Evolutionary conservation across 169 alveolate genomes (phyloP).

Genomic region (Plasmodium gonderi): DNA sequence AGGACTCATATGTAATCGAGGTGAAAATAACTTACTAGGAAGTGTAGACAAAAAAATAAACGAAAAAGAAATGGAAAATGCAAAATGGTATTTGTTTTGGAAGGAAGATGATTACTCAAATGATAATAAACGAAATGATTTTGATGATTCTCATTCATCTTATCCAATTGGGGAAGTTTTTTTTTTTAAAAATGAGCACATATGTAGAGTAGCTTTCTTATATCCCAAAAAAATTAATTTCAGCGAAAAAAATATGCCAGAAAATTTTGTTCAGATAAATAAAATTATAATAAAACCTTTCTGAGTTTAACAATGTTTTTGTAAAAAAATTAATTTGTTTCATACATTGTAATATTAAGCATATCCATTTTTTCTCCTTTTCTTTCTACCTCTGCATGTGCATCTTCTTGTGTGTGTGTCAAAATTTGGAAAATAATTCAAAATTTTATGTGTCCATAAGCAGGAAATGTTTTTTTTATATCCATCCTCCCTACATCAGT

Average conservation of each 20-base stretch:
- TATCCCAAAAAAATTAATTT: constrained; percentile 1
- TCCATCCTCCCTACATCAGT: too few relatives aligned
- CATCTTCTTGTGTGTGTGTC: too few relatives aligned
- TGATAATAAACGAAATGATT: neutral
- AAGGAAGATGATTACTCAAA: constrained; percentile 29
- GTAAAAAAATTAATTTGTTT: neutral
- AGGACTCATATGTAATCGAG: constrained; percentile 38
- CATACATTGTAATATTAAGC: too few relatives aligned
- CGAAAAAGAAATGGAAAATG: neutral
- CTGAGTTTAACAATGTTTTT: constrained; percentile 16
- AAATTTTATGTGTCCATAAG: too few relatives aligned
- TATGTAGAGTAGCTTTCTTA: constrained; percentile 49
- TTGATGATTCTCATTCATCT: neutral
- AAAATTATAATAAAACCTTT: constrained; percentile 51
- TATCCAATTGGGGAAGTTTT: constrained; percentile 70
- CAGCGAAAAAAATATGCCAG: constrained; percentile 14
- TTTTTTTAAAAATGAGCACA: constrained; percentile 31
- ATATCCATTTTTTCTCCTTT: neutral
- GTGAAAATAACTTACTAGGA: neutral
- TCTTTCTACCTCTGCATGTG: neutral
- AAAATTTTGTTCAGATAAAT: constrained; percentile 38
- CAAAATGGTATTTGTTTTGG: constrained; percentile 69
- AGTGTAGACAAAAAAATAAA: neutral
- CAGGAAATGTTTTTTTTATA: too few relatives aligned
- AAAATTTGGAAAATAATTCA: too few relatives aligned